Conservation (phyloP, 2,329 filamentous ascomycete genomes). For the Rutstroemia sp. region DNA sequence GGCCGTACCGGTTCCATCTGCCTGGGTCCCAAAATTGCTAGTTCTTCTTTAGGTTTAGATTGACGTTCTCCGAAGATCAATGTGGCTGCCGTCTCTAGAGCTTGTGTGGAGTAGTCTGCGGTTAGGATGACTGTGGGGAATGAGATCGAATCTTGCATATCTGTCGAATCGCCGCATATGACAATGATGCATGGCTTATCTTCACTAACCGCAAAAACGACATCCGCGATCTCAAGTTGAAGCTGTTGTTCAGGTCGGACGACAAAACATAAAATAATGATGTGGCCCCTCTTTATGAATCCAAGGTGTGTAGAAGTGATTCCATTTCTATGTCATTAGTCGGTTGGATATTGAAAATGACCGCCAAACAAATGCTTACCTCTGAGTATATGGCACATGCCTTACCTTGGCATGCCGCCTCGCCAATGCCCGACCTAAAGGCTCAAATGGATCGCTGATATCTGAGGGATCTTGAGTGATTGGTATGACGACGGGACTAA, state of each 20-base stretch:
- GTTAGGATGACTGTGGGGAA: constrained; percentile 48
- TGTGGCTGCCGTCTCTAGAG: constrained; percentile 43
- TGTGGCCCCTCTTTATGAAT: constrained; percentile 28
- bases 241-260: constrained; percentile 38
- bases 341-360: constrained; percentile 5
- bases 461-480: constrained; percentile 35
- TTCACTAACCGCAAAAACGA: constrained; percentile 34
- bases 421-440: constrained; percentile 57
- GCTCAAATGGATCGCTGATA: constrained; percentile 62
- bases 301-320: constrained; percentile 40
- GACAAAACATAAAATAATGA: constrained; percentile 41
- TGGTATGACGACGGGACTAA: constrained; percentile 50
- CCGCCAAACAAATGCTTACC: constrained; percentile 17
- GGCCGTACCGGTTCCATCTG: constrained; percentile 8
- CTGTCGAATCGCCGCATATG: constrained; percentile 40
- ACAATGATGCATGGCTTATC: constrained; percentile 45
- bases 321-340: constrained; percentile 25
- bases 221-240: constrained; percentile 44
- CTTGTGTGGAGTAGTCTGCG: constrained; percentile 38
- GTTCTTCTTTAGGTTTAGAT: neutral
- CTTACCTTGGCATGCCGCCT: constrained; percentile 53
- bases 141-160: constrained; percentile 31
- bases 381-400: constrained; percentile 64
- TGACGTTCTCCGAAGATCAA: constrained; percentile 40
- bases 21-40: neutral